phyloP scores from a whole-genome alignment of 441 rosid species.

The Erysimum pusillum region DNA sequence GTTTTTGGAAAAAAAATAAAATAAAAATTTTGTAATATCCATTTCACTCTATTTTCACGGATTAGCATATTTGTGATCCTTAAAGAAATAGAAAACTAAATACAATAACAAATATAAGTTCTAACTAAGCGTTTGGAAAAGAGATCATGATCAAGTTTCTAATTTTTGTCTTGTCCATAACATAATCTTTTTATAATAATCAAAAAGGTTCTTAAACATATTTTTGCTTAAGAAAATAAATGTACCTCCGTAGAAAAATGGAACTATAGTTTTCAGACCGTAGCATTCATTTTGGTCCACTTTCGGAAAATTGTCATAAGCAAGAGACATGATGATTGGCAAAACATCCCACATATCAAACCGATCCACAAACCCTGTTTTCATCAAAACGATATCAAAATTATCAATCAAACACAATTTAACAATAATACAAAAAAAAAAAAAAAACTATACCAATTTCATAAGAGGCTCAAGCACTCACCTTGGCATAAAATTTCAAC shows the following conservation, averaged over 20 bases:
- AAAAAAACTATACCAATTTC: neutral
- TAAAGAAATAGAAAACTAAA: no score
- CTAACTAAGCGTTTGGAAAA: no score
- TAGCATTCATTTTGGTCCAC: constrained; percentile 50
- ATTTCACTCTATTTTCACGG: no score
- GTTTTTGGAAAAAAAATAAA: no score
- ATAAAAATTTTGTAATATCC: no score
- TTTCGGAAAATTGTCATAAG: constrained; percentile 53
- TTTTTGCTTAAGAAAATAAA: neutral
- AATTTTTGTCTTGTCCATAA: no score
- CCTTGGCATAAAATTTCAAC: constrained; percentile 59
- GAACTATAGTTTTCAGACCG: constrained; percentile 21
- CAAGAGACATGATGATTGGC: constrained; percentile 54
- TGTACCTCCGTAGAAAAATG: neutral
- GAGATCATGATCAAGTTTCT: no score
- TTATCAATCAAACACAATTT: neutral
- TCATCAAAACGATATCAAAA: constrained; percentile 10
- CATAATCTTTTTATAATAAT: no score
- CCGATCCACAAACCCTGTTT: constrained; percentile 79
- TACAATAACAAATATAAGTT: no score
- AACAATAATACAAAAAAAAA: neutral
- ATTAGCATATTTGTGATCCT: no score
- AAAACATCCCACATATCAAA: constrained; percentile 60
- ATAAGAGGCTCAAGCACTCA: constrained; percentile 11
- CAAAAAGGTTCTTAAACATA: neutral